Evolutionary conservation across 306 rosid species (phyloP).

Genomic region (Quercus alba): DNA sequence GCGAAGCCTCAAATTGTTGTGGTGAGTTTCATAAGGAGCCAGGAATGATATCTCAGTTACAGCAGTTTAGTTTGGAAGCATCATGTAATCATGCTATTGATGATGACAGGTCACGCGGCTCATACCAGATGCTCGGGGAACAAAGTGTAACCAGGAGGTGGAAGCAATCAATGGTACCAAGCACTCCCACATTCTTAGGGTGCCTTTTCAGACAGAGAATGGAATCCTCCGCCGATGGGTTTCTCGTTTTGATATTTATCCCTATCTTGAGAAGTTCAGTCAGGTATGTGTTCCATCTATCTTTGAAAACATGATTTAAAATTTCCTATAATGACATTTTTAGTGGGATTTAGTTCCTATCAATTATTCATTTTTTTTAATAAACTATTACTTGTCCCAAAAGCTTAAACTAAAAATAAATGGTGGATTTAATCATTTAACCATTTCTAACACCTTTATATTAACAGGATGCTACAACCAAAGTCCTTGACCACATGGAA

Average conservation of each 20-base stretch:
- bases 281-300: conserved; percentile 40
- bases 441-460: not conserved
- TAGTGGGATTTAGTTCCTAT: not conserved
- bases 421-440: too few relatives aligned
- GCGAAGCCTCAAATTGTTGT: conserved; percentile 85
- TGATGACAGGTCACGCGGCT: conserved; percentile 66
- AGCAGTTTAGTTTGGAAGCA: not conserved
- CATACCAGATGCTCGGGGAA: conserved; percentile 86
- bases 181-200: conserved; percentile 76
- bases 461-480: conserved; percentile 64
- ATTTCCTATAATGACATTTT: conserved; percentile 5
- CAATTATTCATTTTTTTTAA: not conserved
- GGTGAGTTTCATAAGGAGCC: conserved; percentile 39
- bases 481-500: conserved; percentile 62
- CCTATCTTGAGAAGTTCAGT: conserved; percentile 77
- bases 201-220: conserved; percentile 66
- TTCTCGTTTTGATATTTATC: conserved; percentile 90
- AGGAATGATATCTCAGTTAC: not conserved
- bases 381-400: not conserved
- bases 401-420: too few relatives aligned
- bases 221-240: conserved; percentile 72
- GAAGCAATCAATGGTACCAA: conserved; percentile 73
- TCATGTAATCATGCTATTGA: conserved; percentile 6
- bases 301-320: not conserved
- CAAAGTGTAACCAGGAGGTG: conserved; percentile 75